A percentile compares a stretch with the other conserved stretches of the same genome.
These are phyloP conservation scores for Iris macrosiphon DNA, from an alignment of 106 monocot species.

Conservation along the genomic window DNA sequence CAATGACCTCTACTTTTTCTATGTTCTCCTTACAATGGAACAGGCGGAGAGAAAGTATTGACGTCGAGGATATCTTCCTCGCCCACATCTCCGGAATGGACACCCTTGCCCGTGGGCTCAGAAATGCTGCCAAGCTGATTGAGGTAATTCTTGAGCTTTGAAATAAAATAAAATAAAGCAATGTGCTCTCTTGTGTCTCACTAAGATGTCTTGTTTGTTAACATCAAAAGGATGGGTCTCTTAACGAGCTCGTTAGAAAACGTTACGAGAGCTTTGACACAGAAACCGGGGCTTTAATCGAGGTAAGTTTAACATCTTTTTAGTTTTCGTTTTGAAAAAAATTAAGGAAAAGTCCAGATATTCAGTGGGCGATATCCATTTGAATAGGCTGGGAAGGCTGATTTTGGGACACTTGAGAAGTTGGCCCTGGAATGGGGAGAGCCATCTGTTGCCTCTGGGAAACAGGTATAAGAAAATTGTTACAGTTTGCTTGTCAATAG, in stretches of 20 bases:
- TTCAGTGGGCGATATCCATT: not conserved
- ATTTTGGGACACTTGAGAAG: constrained; percentile 91
- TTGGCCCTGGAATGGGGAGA: constrained; percentile 87
- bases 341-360: too few species aligned
- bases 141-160: constrained; percentile 70
- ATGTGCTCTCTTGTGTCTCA: too few species aligned
- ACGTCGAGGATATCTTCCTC: constrained; percentile 89
- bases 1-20: not conserved
- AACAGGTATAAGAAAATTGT: constrained; percentile 57
- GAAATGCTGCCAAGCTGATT: constrained; percentile 78
- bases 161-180: too few species aligned
- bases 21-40: too few species aligned
- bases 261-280: constrained; percentile 73
- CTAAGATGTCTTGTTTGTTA: too few species aligned
- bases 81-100: constrained; percentile 98
- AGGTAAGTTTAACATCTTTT: constrained; percentile 31
- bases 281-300: constrained; percentile 59
- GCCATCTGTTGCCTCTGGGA: constrained; percentile 74
- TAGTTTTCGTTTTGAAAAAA: too few species aligned
- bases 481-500: too few species aligned
- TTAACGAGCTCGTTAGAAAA: constrained; percentile 15
- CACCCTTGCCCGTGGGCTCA: constrained; percentile 94
- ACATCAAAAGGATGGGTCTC: not conserved
- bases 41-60: constrained; percentile 94
- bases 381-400: constrained; percentile 76